Evolutionary conservation across 768 basidiomycete species (phyloP).

Genomic region (Crucibulum laeve): DNA sequence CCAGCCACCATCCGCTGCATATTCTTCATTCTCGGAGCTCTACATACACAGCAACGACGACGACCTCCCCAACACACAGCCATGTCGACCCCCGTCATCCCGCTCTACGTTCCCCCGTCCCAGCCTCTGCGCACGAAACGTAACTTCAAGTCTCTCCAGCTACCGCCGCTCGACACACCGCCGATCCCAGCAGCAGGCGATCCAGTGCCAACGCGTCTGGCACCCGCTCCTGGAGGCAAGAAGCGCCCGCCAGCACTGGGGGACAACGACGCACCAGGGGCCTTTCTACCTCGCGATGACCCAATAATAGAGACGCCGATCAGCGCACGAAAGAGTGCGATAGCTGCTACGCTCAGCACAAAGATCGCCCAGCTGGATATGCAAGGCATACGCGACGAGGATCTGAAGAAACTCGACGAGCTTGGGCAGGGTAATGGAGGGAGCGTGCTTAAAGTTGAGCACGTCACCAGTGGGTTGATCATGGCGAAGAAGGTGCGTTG

Average conservation of each 20-base stretch:
- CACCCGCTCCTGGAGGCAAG: slow-evolving; percentile 32
- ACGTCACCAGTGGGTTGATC: slow-evolving; percentile 82
- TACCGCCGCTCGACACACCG: slow-evolving; percentile 46
- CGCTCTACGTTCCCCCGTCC: background rate
- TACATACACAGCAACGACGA: background rate
- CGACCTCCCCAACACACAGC: background rate
- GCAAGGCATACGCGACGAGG: slow-evolving; percentile 83
- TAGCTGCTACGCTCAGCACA: slow-evolving; percentile 75
- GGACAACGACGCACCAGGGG: slow-evolving; percentile 44
- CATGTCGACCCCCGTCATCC: background rate
- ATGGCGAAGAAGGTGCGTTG: slow-evolving; percentile 95
- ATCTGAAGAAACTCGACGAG: slow-evolving; percentile 85
- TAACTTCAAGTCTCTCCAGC: slow-evolving; percentile 84
- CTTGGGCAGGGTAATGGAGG: slow-evolving; percentile 96
- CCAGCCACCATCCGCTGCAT: background rate
- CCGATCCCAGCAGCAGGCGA: slow-evolving; percentile 9
- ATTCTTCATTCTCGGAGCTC: background rate
- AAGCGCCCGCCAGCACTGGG: slow-evolving; percentile 78
- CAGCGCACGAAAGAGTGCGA: slow-evolving; percentile 59
- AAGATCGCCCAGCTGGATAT: slow-evolving; percentile 85
- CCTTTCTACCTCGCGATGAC: slow-evolving; percentile 14
- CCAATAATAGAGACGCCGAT: background rate
- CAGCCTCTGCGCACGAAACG: slow-evolving; percentile 80
- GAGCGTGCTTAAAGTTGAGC: slow-evolving; percentile 94
- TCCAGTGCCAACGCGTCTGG: slow-evolving; percentile 7